A percentile compares a stretch with the other conserved stretches of the same genome.
phyloP scores from a whole-genome alignment of 768 basidiomycete species.

The Brasilioporus rufonigricans region DNA sequence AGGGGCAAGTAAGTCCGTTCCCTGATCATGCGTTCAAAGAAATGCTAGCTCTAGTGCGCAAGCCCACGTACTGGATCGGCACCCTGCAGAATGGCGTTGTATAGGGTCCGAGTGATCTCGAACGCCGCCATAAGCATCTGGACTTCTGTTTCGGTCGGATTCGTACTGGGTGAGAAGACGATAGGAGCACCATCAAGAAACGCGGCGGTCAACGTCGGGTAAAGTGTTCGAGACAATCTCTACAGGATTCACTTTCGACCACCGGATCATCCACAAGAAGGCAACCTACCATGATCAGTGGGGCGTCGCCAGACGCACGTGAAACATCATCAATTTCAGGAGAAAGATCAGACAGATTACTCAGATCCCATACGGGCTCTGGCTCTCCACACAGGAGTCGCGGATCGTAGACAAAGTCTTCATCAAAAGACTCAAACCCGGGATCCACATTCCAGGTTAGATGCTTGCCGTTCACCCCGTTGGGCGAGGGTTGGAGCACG shows the following conservation, averaged over 20 bases:
- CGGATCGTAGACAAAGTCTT: slow-evolving; percentile 31
- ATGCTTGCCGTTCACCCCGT: slow-evolving; percentile 16
- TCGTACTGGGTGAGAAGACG: slow-evolving; percentile 70
- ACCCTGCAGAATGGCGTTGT: slow-evolving; percentile 51
- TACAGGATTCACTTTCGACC: slow-evolving; percentile 28
- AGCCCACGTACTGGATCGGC: slow-evolving; percentile 34
- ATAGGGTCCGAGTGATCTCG: slow-evolving; percentile 58
- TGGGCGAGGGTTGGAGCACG: slow-evolving; percentile 34
- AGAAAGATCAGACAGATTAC: slow-evolving; percentile 30
- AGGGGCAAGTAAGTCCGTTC: slow-evolving; percentile 21
- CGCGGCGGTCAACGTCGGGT: slow-evolving; percentile 75
- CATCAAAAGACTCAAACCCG: slow-evolving; percentile 23
- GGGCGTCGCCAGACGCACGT: slow-evolving; percentile 13
- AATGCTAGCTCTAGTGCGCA: not conserved
- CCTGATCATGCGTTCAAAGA: slow-evolving; percentile 21
- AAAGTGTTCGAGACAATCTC: slow-evolving; percentile 72
- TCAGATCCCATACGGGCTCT: slow-evolving; percentile 32
- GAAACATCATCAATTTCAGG: slow-evolving; percentile 15
- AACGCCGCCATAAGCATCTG: slow-evolving; percentile 57
- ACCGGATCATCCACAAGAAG: slow-evolving; percentile 16
- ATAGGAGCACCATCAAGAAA: slow-evolving; percentile 86
- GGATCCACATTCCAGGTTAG: slow-evolving; percentile 27
- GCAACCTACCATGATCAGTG: slow-evolving; percentile 27
- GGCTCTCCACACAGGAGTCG: slow-evolving; percentile 12
- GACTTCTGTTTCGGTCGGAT: slow-evolving; percentile 57